Evolutionary conservation across 768 basidiomycete genomes (phyloP).

Genomic region (Lepiota subincarnata): DNA sequence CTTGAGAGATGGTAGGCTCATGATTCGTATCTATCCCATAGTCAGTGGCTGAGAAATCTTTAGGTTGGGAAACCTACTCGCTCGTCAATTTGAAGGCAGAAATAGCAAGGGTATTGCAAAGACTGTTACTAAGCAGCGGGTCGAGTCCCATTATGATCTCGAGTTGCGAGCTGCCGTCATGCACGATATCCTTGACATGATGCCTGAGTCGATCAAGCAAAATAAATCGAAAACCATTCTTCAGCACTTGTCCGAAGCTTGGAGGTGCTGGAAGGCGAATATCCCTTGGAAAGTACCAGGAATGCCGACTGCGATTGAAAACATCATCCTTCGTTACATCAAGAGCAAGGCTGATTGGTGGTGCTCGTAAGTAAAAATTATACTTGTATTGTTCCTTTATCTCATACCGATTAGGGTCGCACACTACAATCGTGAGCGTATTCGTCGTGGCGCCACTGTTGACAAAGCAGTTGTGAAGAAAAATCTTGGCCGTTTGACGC

Average conservation of each 20-base stretch:
- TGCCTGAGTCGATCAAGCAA: slow-evolving; percentile 99
- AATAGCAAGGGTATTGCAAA: slow-evolving; percentile 96
- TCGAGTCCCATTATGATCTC: slow-evolving; percentile 97
- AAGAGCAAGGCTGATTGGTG: slow-evolving; percentile 99
- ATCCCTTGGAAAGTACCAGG: slow-evolving; percentile 99
- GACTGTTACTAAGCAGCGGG: slow-evolving; percentile 98
- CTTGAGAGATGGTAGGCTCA: slow-evolving; percentile 81
- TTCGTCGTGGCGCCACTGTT: slow-evolving; percentile 92
- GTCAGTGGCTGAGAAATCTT: neutral
- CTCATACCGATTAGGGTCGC: slow-evolving; percentile 56
- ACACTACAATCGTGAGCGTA: slow-evolving; percentile 97
- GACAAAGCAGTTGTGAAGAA: slow-evolving; percentile 99
- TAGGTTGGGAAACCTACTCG: slow-evolving; percentile 91
- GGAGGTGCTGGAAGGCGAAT: slow-evolving; percentile 97
- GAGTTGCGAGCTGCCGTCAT: slow-evolving; percentile 98
- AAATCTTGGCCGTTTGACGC: slow-evolving; percentile 96
- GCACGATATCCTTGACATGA: slow-evolving; percentile 99
- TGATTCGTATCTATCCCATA: neutral
- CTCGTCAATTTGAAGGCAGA: slow-evolving; percentile 96
- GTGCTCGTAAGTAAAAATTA: slow-evolving; percentile 64
- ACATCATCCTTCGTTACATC: slow-evolving; percentile 97
- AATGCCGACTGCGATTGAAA: slow-evolving; percentile 99
- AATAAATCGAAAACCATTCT: slow-evolving; percentile 99
- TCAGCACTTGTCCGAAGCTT: slow-evolving; percentile 97
- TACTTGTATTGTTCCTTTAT: neutral